Conservation (phyloP, 2,329 filamentous ascomycete genomes). For the Parastagonospora avenae region DNA sequence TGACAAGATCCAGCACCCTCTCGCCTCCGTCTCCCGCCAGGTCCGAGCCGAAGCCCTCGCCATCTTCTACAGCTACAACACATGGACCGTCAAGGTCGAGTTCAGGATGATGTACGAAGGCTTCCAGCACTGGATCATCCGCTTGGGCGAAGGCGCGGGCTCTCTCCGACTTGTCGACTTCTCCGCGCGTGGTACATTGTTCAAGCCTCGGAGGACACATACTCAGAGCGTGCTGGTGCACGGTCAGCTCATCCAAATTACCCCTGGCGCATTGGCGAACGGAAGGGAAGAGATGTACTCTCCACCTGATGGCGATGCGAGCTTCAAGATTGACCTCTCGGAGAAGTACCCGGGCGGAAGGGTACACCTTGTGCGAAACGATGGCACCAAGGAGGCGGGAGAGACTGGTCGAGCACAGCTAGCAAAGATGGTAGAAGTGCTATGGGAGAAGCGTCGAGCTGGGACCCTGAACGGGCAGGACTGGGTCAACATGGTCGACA, state of each 20-base stretch:
- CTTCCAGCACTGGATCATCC: slow-evolving; percentile 47
- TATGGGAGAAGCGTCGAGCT: slow-evolving; percentile 42
- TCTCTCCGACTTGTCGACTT: slow-evolving; percentile 39
- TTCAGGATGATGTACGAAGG: slow-evolving; percentile 48
- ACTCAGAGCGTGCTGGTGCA: slow-evolving; percentile 24
- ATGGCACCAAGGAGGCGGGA: slow-evolving; percentile 39
- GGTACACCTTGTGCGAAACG: slow-evolving; percentile 41
- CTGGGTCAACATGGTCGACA: slow-evolving; percentile 43
- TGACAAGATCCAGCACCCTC: slow-evolving; percentile 44
- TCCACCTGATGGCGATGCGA: slow-evolving; percentile 45
- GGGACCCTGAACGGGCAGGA: slow-evolving; percentile 41
- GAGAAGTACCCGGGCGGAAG: slow-evolving; percentile 40
- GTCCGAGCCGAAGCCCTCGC: slow-evolving; percentile 45
- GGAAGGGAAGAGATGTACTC: slow-evolving; percentile 27
- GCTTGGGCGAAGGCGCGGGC: slow-evolving; percentile 38
- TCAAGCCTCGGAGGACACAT: slow-evolving; percentile 38
- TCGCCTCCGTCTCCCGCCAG: slow-evolving; percentile 42
- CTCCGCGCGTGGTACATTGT: slow-evolving; percentile 39
- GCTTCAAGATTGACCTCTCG: slow-evolving; percentile 44
- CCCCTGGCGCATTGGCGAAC: slow-evolving; percentile 13
- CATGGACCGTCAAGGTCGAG: slow-evolving; percentile 48
- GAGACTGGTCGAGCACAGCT: slow-evolving; percentile 30
- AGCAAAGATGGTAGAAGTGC: slow-evolving; percentile 23
- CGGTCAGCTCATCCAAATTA: slow-evolving; percentile 27
- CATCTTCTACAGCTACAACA: slow-evolving; percentile 49